These are phyloP conservation scores for Ophiostoma novo-ulmi DNA, from an alignment of 2,329 filamentous ascomycete species.

Conservation along the genomic window DNA sequence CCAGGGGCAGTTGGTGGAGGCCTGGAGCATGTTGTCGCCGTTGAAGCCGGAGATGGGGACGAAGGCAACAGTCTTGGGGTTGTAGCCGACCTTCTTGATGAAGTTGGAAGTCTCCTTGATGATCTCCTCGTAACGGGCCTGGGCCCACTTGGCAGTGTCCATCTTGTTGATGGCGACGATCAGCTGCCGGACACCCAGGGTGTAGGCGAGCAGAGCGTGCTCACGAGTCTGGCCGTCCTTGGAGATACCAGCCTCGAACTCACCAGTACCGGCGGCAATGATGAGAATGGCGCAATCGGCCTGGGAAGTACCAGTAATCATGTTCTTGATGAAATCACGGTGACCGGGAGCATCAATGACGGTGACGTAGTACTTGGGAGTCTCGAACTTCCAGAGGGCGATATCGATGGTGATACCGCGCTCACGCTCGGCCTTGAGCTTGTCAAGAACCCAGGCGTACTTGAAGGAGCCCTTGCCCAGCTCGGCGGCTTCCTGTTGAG, in stretches of 20 bases:
- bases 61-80: constrained; percentile 97
- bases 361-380: constrained; percentile 94
- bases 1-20: constrained; percentile 93
- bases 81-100: constrained; percentile 99
- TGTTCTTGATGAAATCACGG: constrained; percentile 99
- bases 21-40: constrained; percentile 98
- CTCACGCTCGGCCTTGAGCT: constrained; percentile 99
- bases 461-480: constrained; percentile 99
- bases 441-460: constrained; percentile 99
- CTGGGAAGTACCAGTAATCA: constrained; percentile 99
- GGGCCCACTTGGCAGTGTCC: constrained; percentile 98
- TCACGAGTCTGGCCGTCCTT: constrained; percentile 99
- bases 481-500: constrained; percentile 84
- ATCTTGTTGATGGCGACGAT: constrained; percentile 99
- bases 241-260: constrained; percentile 99
- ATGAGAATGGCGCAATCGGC: constrained; percentile 99
- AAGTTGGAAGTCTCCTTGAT: constrained; percentile 99
- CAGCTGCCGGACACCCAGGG: constrained; percentile 99
- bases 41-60: constrained; percentile 99
- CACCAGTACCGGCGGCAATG: constrained; percentile 99
- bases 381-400: constrained; percentile 99
- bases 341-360: constrained; percentile 99
- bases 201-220: constrained; percentile 99
- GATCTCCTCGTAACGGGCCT: constrained; percentile 96
- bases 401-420: constrained; percentile 99